phyloP scores from a whole-genome alignment of 2,329 filamentous ascomycete genomes.

The Sclerotinia subarctica region DNA sequence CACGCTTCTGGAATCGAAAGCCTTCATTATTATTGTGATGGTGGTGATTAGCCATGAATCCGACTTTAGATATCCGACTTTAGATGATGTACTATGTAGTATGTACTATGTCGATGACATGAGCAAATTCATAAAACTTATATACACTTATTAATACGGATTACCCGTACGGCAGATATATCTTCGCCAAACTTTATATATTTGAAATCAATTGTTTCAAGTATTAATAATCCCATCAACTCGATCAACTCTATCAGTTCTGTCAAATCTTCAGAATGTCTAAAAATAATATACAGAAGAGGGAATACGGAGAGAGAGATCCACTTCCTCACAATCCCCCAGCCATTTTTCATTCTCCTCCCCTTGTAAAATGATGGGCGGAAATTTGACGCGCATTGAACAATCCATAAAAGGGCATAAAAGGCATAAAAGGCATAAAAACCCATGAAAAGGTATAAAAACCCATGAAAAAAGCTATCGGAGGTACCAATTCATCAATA shows the following conservation, averaged over 20 bases:
- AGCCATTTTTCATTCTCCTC: not conserved
- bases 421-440: not conserved
- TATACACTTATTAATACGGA: not conserved
- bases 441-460: not conserved
- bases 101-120: too few relatives aligned
- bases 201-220: not conserved
- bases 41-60: too few relatives aligned
- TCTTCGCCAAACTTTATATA: not conserved
- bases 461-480: not conserved
- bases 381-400: slow-evolving; percentile 10
- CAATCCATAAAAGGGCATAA: not conserved
- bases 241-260: not conserved
- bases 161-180: not conserved
- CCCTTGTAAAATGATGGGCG: not conserved
- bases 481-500: not conserved
- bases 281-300: not conserved
- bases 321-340: not conserved
- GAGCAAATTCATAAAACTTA: not conserved
- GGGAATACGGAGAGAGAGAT: not conserved
- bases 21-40: too few relatives aligned
- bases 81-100: too few relatives aligned
- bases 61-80: too few relatives aligned
- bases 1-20: too few relatives aligned
- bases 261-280: not conserved
- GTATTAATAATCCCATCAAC: not conserved